Percentiles rank a stretch among this genome's conserved stretches.
Evolutionary conservation across 164 flowering plant species (phyloP).

Genomic region (Liquidambar formosana): DNA sequence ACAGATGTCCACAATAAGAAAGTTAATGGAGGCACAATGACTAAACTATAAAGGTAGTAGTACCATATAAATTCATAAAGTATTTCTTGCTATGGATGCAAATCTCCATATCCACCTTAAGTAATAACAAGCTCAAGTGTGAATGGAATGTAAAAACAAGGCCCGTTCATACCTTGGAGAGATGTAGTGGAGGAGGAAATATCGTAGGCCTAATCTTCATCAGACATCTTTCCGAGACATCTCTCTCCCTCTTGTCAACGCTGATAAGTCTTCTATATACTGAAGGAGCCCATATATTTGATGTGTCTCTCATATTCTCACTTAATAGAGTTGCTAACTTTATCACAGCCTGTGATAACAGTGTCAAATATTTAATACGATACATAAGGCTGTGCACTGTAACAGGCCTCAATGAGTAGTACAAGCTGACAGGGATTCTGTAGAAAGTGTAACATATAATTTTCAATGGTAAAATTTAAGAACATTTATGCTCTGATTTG

Average conservation of each 20-base stretch:
- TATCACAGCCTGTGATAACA: slow-evolving; percentile 47
- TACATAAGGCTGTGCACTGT: not conserved
- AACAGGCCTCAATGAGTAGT: too few relatives aligned
- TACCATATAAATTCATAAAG: not conserved
- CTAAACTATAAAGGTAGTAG: too few relatives aligned
- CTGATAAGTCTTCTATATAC: slow-evolving; percentile 79
- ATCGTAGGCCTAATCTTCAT: slow-evolving; percentile 48
- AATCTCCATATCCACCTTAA: not conserved
- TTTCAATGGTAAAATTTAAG: too few relatives aligned
- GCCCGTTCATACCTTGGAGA: slow-evolving; percentile 49
- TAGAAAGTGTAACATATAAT: too few relatives aligned
- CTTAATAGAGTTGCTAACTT: slow-evolving; percentile 52
- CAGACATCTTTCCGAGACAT: slow-evolving; percentile 71
- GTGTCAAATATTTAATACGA: slow-evolving; percentile 3
- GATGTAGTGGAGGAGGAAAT: slow-evolving; percentile 52
- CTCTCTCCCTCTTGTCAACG: slow-evolving; percentile 69
- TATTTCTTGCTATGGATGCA: not conserved
- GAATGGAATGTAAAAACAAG: too few relatives aligned
- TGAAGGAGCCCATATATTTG: slow-evolving; percentile 74
- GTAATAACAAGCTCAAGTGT: too few relatives aligned
- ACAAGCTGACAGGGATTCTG: too few relatives aligned
- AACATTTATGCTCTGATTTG: too few relatives aligned
- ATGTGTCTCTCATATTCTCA: slow-evolving; percentile 57
- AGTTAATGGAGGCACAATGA: too few relatives aligned
- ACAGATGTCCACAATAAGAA: too few relatives aligned